Conservation (phyloP, 139 green algal species). For the Auxenochlorella protothecoides region DNA sequence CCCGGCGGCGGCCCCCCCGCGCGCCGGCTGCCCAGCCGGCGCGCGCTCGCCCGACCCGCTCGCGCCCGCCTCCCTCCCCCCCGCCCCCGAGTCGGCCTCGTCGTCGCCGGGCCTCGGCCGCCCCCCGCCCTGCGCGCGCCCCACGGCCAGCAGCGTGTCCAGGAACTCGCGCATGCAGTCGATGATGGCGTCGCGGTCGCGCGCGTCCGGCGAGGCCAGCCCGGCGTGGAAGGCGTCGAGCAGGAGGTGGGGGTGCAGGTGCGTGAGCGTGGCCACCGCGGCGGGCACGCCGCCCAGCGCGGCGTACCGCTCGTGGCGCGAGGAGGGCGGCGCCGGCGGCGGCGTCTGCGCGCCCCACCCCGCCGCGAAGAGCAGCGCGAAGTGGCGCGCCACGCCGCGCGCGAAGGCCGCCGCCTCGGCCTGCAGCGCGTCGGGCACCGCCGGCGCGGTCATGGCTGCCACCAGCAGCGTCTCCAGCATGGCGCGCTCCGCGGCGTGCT, state of each 20-base stretch:
- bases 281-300: conserved; percentile 38
- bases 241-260: conserved; percentile 75
- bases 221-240: conserved; percentile 79
- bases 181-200: conserved; percentile 33
- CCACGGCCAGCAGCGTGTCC: conserved; percentile 54
- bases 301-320: conserved; percentile 7
- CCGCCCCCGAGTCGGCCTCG: neutral
- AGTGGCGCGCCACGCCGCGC: conserved; percentile 65
- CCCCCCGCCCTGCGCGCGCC: neutral
- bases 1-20: no score
- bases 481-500: conserved; percentile 72
- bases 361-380: conserved; percentile 79
- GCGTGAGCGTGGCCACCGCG: conserved; percentile 18
- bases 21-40: no score
- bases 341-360: conserved; percentile 23
- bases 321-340: conserved; percentile 14
- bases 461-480: conserved; percentile 40
- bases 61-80: no score
- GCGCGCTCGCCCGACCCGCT: no score
- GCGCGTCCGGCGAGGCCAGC: conserved; percentile 17
- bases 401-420: conserved; percentile 51
- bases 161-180: conserved; percentile 64
- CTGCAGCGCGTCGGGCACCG: conserved; percentile 41
- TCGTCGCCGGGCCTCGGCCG: neutral
- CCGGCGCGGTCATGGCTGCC: conserved; percentile 33